These are phyloP conservation scores for Suillus subaureus DNA, from an alignment of 768 basidiomycete genomes.

Conservation along the genomic window DNA sequence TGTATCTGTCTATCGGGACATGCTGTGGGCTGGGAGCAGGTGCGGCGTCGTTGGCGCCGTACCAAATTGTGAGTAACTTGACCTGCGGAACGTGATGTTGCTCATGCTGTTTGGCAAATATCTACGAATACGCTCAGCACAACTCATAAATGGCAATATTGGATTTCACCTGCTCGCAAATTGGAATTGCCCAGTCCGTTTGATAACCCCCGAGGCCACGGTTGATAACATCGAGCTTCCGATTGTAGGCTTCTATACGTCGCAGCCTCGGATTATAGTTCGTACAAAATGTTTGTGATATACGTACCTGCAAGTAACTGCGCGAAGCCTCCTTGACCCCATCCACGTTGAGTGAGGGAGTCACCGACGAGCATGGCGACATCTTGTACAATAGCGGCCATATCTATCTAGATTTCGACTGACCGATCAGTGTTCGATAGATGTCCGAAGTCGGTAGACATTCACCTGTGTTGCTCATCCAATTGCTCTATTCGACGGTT, in stretches of 20 bases:
- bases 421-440: background rate
- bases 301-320: slow-evolving; percentile 55
- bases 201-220: slow-evolving; percentile 87
- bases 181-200: slow-evolving; percentile 81
- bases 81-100: slow-evolving; percentile 56
- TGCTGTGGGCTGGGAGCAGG: slow-evolving; percentile 68
- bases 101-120: slow-evolving; percentile 56
- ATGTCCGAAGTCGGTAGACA: background rate
- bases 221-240: slow-evolving; percentile 86
- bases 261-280: slow-evolving; percentile 1
- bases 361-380: slow-evolving; percentile 79
- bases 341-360: slow-evolving; percentile 75
- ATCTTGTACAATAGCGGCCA: slow-evolving; percentile 65
- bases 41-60: slow-evolving; percentile 87
- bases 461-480: background rate
- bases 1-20: slow-evolving; percentile 70
- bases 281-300: background rate
- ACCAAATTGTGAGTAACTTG: slow-evolving; percentile 83
- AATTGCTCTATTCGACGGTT: background rate
- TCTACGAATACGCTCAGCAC: slow-evolving; percentile 36
- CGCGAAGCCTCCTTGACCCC: slow-evolving; percentile 63
- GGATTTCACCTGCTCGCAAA: slow-evolving; percentile 66
- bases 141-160: too few relatives aligned
- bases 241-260: slow-evolving; percentile 65
- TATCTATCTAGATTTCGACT: slow-evolving; percentile 24